Conservation (phyloP, 345 rosid genomes). For the Tarenaya hassleriana region DNA sequence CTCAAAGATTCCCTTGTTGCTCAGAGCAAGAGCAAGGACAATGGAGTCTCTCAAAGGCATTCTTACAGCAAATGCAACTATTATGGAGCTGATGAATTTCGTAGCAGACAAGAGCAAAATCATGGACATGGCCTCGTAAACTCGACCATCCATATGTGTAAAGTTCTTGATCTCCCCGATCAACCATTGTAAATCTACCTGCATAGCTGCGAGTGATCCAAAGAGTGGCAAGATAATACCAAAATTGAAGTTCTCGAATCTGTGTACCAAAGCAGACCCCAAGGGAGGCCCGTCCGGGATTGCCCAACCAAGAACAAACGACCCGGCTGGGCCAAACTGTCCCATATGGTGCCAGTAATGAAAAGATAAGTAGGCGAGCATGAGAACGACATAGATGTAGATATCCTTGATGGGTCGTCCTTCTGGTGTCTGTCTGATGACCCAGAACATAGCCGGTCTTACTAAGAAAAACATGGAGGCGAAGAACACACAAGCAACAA, state of each 20-base stretch:
- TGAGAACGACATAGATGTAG: slow-evolving; percentile 24
- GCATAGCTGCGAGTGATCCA: slow-evolving; percentile 22
- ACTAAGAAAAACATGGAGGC: not conserved
- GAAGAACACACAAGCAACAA: slow-evolving; percentile 1
- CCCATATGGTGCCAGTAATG: not conserved
- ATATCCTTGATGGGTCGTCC: slow-evolving; percentile 29
- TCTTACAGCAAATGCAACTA: slow-evolving; percentile 25
- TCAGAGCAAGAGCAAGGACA: slow-evolving; percentile 38
- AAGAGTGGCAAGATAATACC: slow-evolving; percentile 28
- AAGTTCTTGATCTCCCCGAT: slow-evolving; percentile 14
- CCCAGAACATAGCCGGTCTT: slow-evolving; percentile 31
- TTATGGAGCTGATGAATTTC: slow-evolving; percentile 27
- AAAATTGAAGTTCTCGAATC: slow-evolving; percentile 32
- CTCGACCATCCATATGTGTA: slow-evolving; percentile 16
- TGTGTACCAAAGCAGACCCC: slow-evolving; percentile 36
- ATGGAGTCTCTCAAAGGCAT: slow-evolving; percentile 45
- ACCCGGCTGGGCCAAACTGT: slow-evolving; percentile 27
- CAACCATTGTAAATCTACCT: slow-evolving; percentile 3
- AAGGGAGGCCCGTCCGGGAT: slow-evolving; percentile 43
- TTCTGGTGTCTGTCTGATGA: slow-evolving; percentile 31
- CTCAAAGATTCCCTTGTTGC: slow-evolving; percentile 39
- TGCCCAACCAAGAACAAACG: slow-evolving; percentile 32
- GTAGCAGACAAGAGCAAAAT: slow-evolving; percentile 14
- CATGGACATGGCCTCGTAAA: slow-evolving; percentile 20
- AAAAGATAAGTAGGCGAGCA: slow-evolving; percentile 21